Conservation (phyloP, 2,329 filamentous ascomycete genomes). For the Microsporum ferrugineum region DNA sequence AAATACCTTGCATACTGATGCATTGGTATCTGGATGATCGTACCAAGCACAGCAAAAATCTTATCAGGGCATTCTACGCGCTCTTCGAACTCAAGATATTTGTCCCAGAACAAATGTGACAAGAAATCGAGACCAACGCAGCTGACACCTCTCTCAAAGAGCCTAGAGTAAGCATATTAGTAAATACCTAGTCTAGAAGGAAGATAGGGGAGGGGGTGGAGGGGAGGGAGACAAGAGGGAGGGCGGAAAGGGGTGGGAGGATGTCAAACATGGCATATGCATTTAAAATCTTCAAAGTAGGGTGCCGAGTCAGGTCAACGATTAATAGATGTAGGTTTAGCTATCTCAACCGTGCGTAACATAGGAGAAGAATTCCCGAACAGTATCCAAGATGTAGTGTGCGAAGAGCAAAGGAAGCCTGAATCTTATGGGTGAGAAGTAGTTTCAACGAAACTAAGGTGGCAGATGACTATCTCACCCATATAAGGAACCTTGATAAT, state of each 20-base stretch:
- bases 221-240: conserved; percentile 12
- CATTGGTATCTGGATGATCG: conserved; percentile 81
- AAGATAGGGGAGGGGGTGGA: conserved; percentile 21
- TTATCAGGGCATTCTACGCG: conserved; percentile 72
- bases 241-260: conserved; percentile 22
- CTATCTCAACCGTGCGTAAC: conserved; percentile 25
- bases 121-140: conserved; percentile 87
- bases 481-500: conserved; percentile 32
- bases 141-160: conserved; percentile 81
- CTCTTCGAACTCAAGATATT: conserved; percentile 95
- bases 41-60: conserved; percentile 71
- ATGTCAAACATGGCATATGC: conserved; percentile 39
- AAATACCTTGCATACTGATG: conserved; percentile 94
- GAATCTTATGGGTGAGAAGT: conserved; percentile 43
- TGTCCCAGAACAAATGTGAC: conserved; percentile 96
- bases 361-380: conserved; percentile 24
- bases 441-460: conserved; percentile 33
- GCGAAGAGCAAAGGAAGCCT: conserved; percentile 38
- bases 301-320: conserved; percentile 31
- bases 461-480: conserved; percentile 59
- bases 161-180: conserved; percentile 45
- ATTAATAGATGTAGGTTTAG: conserved; percentile 21
- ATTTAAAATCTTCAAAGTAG: conserved; percentile 25
- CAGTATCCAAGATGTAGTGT: conserved; percentile 20
- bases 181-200: conserved; percentile 14